Base-by-base conservation (phyloP, 2,329 filamentous ascomycete species). In the Colletotrichum filicis region DNA sequence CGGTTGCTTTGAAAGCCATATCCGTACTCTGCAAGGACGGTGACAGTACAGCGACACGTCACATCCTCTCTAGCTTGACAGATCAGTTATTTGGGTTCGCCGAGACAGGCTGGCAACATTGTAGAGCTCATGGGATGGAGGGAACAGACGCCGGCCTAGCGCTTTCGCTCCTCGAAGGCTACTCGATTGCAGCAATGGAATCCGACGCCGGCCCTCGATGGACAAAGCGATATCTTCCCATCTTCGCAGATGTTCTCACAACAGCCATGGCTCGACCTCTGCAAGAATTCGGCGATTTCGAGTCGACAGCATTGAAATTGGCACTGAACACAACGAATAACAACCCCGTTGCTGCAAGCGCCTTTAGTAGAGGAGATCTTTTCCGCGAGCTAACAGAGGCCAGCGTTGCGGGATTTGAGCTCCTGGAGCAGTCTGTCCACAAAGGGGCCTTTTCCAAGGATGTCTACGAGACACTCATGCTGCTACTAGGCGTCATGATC, bases 301-400 rank as follows among this genome's bases (percentile, higher is more conserved):
- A 85, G 60, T 84, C 80, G 37, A 81, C 91, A 22, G 83, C 90
- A 32, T 84, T 96, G 59, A 91, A 94, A 69, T 87, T 98, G 4
- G 92, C 94, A 46, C 88, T 98, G 75, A 97, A 97, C 78, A 88
- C 95, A 62, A 97, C 95, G 9, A 98, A 98, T 83, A 94, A 95
- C 76, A 93, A 94, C 74, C 83, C 89, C 0, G 85, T 86, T 16
- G 91, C 94, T 14, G 95, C 94, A 53, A 88, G 90, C 35, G 85
- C 90, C 3, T 95, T 97, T 77, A 88, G 92, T 35, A 86, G 89
- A n/a, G 86, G 87, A 63, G 85, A 85, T 9, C 83, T 93, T 11
- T 85, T 91, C 69, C 79, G 84, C 52, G 77, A 82, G 71, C 79
- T 92, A 16, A 85, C 86, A 1, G 79, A 81, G 2, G 84, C 85